phyloP scores from a whole-genome alignment of 2,329 filamentous ascomycete genomes.

The Neonectria magnoliae region DNA sequence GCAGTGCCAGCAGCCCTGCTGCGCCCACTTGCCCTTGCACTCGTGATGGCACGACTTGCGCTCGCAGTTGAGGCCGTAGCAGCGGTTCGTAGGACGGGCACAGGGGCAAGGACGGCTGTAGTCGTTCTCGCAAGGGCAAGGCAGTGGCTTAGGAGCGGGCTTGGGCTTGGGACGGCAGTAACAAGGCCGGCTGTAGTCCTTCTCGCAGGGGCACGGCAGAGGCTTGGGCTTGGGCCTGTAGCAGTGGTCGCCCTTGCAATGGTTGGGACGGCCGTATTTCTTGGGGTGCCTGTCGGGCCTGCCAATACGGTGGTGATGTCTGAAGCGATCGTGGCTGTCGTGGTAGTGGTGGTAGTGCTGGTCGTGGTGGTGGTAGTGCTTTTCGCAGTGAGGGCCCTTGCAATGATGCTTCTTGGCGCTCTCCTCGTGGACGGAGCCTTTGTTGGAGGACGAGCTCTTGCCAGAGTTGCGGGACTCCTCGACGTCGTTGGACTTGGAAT shows the following conservation, averaged over 20 bases:
- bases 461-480: background rate
- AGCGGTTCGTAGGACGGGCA: conserved; percentile 11
- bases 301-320: conserved; percentile 15
- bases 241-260: conserved; percentile 13
- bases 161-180: background rate
- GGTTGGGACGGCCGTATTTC: conserved; percentile 18
- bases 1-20: conserved; percentile 46
- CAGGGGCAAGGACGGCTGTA: background rate
- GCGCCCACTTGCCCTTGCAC: conserved; percentile 41
- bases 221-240: conserved; percentile 24
- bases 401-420: background rate
- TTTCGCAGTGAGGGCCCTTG: background rate
- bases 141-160: background rate
- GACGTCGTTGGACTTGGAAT: background rate
- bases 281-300: conserved; percentile 25
- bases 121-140: background rate
- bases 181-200: conserved; percentile 22
- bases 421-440: background rate
- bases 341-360: background rate
- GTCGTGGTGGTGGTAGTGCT: background rate
- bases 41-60: conserved; percentile 40
- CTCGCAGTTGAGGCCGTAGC: conserved; percentile 34
- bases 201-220: conserved; percentile 21
- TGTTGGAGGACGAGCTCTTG: background rate
- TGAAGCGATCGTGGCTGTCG: background rate